Evolutionary conservation across 192 early-diverging fungal species (phyloP).

Genomic region (Backusella sp.): DNA sequence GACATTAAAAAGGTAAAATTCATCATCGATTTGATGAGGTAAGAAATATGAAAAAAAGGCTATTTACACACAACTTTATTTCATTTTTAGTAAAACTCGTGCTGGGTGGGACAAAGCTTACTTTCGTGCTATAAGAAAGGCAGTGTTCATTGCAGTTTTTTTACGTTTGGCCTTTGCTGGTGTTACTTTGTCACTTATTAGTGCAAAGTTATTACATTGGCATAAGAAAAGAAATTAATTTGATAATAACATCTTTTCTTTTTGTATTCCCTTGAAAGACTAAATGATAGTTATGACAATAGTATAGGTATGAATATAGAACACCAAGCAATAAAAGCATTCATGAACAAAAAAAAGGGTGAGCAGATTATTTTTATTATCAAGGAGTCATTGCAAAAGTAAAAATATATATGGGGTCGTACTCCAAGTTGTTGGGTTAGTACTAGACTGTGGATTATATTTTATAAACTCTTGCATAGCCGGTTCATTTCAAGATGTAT

Average conservation of each 20-base stretch:
- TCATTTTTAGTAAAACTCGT: neutral
- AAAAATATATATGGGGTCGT: neutral
- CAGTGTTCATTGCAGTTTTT: constrained; percentile 12
- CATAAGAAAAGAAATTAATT: neutral
- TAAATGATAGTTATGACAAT: neutral
- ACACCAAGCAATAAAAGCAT: no score
- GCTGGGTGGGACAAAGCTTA: constrained; percentile 12
- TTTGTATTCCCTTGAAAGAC: neutral
- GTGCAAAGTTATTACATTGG: neutral
- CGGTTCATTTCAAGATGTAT: neutral
- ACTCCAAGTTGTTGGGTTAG: neutral
- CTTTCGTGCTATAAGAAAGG: constrained; percentile 18
- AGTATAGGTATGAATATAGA: no score
- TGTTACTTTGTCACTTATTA: neutral
- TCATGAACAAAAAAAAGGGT: no score
- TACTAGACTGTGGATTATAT: neutral
- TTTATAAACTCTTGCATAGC: neutral
- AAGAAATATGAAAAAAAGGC: neutral
- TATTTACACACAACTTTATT: neutral
- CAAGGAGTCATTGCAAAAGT: neutral
- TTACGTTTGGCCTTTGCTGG: constrained; percentile 4
- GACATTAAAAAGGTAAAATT: neutral
- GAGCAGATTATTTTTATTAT: neutral
- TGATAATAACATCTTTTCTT: neutral
- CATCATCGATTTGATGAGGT: neutral